Conservation (phyloP, 2,329 filamentous ascomycete species). For the Venturia nashicola region DNA sequence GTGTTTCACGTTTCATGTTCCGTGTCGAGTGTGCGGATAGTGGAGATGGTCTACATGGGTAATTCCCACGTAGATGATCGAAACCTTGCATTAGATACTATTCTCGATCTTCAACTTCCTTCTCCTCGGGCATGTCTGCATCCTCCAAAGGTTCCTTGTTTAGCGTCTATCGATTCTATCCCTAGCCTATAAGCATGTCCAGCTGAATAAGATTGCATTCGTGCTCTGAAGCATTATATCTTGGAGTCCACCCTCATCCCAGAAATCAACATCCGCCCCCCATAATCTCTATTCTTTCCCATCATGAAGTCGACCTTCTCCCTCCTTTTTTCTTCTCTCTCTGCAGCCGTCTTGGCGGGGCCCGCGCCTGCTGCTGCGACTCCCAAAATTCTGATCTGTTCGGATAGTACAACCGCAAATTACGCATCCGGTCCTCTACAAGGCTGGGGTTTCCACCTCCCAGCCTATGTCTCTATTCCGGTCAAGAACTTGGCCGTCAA, state of each 20-base stretch:
- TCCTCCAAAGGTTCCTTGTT: background rate
- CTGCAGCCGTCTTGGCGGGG: background rate
- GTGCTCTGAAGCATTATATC: background rate
- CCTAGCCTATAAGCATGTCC: background rate
- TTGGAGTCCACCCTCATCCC: background rate
- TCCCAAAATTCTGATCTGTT: slow-evolving; percentile 5
- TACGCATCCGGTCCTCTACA: background rate
- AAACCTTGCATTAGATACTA: background rate
- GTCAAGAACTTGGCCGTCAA: slow-evolving; percentile 13
- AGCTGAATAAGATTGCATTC: background rate
- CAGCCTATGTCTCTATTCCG: background rate
- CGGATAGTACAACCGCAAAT: slow-evolving; percentile 7
- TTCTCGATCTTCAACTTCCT: background rate
- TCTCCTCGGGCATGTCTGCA: background rate
- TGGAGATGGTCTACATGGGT: background rate
- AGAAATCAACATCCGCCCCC: too few species aligned
- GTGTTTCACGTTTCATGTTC: too few species aligned
- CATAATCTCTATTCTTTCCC: background rate
- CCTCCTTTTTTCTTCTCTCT: background rate
- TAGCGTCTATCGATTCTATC: background rate
- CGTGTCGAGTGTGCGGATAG: background rate
- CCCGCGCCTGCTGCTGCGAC: background rate
- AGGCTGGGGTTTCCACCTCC: slow-evolving; percentile 7
- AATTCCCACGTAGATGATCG: background rate
- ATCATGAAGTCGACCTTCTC: background rate